Conservation (phyloP, 768 basidiomycete species). For the Boletus tylopilopsis region DNA sequence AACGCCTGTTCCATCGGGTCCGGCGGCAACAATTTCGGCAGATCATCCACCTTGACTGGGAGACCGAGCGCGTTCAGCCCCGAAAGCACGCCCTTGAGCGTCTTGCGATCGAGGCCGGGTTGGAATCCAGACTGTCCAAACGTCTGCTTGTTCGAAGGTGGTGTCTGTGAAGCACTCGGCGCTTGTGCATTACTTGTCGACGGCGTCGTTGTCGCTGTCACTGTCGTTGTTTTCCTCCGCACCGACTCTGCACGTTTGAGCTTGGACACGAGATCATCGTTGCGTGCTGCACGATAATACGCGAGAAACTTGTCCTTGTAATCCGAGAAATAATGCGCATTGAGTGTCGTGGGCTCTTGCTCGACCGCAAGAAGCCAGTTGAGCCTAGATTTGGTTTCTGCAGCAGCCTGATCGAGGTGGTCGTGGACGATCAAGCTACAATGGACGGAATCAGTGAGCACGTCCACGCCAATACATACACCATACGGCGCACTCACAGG, state of each 20-base stretch:
- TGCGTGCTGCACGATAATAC: constrained; percentile 40
- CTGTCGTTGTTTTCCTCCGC: too few species aligned
- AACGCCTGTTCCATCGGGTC: constrained; percentile 55
- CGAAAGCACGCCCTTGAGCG: too few species aligned
- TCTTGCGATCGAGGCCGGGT: constrained; percentile 27
- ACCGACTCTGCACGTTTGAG: not conserved
- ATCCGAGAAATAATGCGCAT: constrained; percentile 44
- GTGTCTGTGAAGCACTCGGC: too few species aligned
- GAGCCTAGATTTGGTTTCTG: constrained; percentile 37
- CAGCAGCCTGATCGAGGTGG: constrained; percentile 42
- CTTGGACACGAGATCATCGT: not conserved
- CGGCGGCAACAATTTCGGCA: constrained; percentile 44
- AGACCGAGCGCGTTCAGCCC: constrained; percentile 20
- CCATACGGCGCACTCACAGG: constrained; percentile 29
- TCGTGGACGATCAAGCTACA: constrained; percentile 43
- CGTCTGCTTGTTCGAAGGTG: too few species aligned
- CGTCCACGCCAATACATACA: too few species aligned
- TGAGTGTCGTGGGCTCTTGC: constrained; percentile 42
- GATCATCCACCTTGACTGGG: constrained; percentile 35
- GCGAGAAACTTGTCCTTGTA: constrained; percentile 46
- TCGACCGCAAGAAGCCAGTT: constrained; percentile 48
- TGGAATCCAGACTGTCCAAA: too few species aligned
- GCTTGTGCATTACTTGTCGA: not conserved
- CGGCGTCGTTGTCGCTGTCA: too few species aligned
- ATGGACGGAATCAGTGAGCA: not conserved